A percentile compares a stretch with the other conserved stretches of the same genome.
phyloP scores from a whole-genome alignment of 2,329 filamentous ascomycete genomes.

The Exophiala viscosa region DNA sequence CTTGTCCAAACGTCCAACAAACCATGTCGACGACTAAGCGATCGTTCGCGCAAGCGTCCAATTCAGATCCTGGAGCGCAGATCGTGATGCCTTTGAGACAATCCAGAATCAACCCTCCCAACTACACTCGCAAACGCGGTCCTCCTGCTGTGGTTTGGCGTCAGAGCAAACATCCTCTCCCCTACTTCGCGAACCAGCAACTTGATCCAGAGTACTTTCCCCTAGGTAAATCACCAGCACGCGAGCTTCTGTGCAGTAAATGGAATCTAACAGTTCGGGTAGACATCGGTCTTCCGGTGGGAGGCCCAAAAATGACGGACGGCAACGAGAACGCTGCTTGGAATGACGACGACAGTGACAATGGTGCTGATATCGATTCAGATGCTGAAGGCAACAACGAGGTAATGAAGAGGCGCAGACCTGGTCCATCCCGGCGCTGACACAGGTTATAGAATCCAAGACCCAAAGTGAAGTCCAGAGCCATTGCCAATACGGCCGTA shows the following conservation, averaged over 20 bases:
- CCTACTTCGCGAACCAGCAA: conserved; percentile 28
- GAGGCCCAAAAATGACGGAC: conserved; percentile 9
- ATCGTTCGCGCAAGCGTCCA: background rate
- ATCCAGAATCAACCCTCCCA: background rate
- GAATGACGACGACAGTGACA: conserved; percentile 22
- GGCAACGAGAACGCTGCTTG: conserved; percentile 9
- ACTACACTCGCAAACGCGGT: background rate
- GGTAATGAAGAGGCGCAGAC: no score
- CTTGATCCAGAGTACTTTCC: conserved; percentile 26
- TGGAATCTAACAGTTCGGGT: background rate
- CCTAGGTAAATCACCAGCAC: conserved; percentile 12
- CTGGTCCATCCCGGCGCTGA: no score
- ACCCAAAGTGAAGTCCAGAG: conserved; percentile 2
- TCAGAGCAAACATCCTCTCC: conserved; percentile 19
- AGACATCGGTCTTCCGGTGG: conserved; percentile 12
- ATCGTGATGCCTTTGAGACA: background rate
- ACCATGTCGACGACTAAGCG: background rate
- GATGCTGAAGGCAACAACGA: conserved; percentile 8
- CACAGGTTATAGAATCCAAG: background rate
- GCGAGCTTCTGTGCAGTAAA: background rate
- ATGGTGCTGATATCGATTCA: conserved; percentile 15
- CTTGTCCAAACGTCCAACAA: no score
- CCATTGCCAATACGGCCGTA: conserved; percentile 4
- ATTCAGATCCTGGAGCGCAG: background rate
- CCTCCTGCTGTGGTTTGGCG: conserved; percentile 8